Evolutionary conservation across 768 basidiomycete genomes (phyloP), one percentile per base, ranked within the genome.

Genomic region (Rhizopogon roseolus): DNA sequence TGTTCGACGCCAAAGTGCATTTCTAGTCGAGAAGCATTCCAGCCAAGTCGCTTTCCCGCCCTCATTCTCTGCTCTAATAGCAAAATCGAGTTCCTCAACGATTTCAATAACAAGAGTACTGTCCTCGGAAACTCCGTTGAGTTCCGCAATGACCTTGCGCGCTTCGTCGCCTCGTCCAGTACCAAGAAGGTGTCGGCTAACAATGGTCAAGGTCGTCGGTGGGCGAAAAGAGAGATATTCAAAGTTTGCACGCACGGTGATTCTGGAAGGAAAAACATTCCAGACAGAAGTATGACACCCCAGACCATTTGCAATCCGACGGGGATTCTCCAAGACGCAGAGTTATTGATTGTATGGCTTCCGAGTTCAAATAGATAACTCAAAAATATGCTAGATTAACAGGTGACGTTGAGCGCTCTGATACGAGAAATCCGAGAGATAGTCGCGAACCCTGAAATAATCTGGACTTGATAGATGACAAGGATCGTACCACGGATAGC

Each of bases 1-100:
- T 13, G 88, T 90, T 51, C 89, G 77, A 67, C 83, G 85, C 81
- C 86, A 88, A 41, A 90, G 67, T 61, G 76, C 70, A 59, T 88
- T 86, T 41, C 81, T 69, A 4, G 77, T 74, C 1, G 85, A 84
- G 76, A 91, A 90, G 67, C 87, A 88, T 64, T 91, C 89, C 27
- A 75, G 41, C 88, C 88, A 91, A 0, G 83, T 85, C 1, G 87
- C 86, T 62, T 88, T 85, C 6, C 89, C 89, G 19, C 87, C 88
- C 50, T 86, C 84, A 61, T 91, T 92, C 68, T 92, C 89, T 4
- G 78, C 81, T 14, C 71, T 73, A 62, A 92, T 84, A 38, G 77
- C 85, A 53, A 74, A 80, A 54, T 82, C 74, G 27, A 91, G 77
- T 57, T 90, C 88, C 27, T 79, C 80, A 16, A 90, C 69, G 5